phyloP scores from a whole-genome alignment of 331 rosid genomes.

The Acacia concinna region DNA sequence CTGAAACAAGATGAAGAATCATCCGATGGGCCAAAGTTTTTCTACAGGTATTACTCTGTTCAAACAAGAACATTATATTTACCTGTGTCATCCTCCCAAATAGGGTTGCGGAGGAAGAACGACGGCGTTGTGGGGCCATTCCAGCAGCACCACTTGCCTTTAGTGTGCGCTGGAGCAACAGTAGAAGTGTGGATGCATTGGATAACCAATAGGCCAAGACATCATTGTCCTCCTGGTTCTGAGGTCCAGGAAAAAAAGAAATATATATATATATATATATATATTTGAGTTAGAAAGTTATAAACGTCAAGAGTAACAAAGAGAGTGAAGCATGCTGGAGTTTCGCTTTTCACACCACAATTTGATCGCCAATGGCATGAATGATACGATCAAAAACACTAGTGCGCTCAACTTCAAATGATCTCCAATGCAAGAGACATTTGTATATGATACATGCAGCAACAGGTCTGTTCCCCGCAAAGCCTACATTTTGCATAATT shows the following conservation, averaged over 20 bases:
- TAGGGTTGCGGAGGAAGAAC: conserved; percentile 69
- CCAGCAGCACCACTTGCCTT: conserved; percentile 90
- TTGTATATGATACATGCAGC: conserved; percentile 85
- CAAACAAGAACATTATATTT: conserved; percentile 33
- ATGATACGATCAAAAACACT: conserved; percentile 76
- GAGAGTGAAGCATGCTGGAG: conserved; percentile 24
- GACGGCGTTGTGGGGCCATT: conserved; percentile 80
- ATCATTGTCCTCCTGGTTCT: conserved; percentile 83
- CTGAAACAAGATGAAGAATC: conserved; percentile 36
- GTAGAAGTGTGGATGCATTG: conserved; percentile 77
- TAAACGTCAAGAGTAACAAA: conserved; percentile 7
- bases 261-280: too few species aligned
- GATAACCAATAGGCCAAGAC: conserved; percentile 82
- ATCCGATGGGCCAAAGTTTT: conserved; percentile 26
- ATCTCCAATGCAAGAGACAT: conserved; percentile 86
- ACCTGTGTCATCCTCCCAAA: conserved; percentile 88
- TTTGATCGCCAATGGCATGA: conserved; percentile 71
- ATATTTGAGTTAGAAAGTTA: conserved; percentile 27
- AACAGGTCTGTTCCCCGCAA: conserved; percentile 67
- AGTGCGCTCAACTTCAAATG: conserved; percentile 82
- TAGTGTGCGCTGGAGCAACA: conserved; percentile 79
- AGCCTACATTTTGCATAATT: conserved; percentile 76
- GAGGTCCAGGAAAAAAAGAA: conserved; percentile 42
- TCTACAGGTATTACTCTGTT: conserved; percentile 20
- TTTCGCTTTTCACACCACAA: conserved; percentile 58